Base-by-base conservation (phyloP, 805 yeast species). In the Candida xyloterini region DNA sequence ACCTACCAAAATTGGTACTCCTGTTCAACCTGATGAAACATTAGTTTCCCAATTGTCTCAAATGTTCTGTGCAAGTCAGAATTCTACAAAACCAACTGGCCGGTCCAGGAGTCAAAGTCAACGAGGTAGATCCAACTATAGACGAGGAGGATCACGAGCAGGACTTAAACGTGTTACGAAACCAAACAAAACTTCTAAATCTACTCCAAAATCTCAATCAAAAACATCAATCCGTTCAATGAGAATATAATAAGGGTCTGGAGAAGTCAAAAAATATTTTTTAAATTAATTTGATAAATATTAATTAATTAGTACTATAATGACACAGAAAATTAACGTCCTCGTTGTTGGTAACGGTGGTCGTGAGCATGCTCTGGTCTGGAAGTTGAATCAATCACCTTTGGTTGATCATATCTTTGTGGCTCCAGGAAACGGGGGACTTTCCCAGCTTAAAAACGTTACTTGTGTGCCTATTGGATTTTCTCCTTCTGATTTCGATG, bases 371-470 rank as follows among this genome's bases (percentile, higher is more conserved):
- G 98, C 98, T 38, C 74, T 93, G 46, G 85, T 87, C 11, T 90
- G 96, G 96, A 86, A 84, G 59, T 74, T 93, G 48, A 68, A 84
- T 22, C 91, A 89, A 65, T 87, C 96, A 25, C 66, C 78, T 27
- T 63, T 75, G 31, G 95, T 89, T 25, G 66, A 67, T 45, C 73
- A 76, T 44, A 81, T 95, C 51, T 95, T 61, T 56, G 96, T 91
- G 40, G 96, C 98, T 20, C 98, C 98, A 47, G 98, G 98, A 38
- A 91, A 93, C 60, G 99, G 98, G 41, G 98, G 98, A 36, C 90
- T 95, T 23, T 73, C 77, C 24, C 54, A 72, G 27, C 66, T 66
- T 33, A 49, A 57, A 15, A 84, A 86, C 51, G 82, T 84, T 30
- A 69, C 73, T 43, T 85, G 86, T 57, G 79, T 93, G 32, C 72